A percentile compares a stretch with the other conserved stretches of the same genome.
Conservation (phyloP, 1,139 yeast species). For the Pichia sp. region DNA sequence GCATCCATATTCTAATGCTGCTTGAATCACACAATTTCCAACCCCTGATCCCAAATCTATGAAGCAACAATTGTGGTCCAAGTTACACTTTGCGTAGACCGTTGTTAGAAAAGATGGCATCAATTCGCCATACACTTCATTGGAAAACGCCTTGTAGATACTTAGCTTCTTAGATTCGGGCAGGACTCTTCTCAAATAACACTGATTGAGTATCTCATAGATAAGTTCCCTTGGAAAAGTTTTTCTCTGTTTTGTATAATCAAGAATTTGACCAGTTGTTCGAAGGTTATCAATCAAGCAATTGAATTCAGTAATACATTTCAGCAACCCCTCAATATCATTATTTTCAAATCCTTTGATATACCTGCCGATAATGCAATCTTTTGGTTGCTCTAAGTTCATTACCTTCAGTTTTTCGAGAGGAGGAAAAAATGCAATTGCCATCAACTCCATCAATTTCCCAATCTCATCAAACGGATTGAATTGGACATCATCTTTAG, state of each 20-base stretch:
- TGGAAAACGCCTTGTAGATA: constrained; percentile 80
- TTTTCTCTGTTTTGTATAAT: constrained; percentile 36
- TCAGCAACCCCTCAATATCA: constrained; percentile 34
- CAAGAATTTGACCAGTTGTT: constrained; percentile 23
- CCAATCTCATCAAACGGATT: constrained; percentile 75
- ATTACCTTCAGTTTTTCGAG: constrained; percentile 38
- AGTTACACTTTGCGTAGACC: constrained; percentile 59
- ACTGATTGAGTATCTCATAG: constrained; percentile 66
- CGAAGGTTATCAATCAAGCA: constrained; percentile 35
- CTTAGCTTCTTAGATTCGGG: constrained; percentile 64
- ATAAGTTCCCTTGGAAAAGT: constrained; percentile 53
- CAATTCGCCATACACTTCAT: constrained; percentile 87
- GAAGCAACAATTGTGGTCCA: constrained; percentile 53
- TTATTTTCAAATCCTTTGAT: constrained; percentile 39
- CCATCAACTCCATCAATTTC: constrained; percentile 46
- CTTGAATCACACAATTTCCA: constrained; percentile 87
- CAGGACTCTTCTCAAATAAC: constrained; percentile 73
- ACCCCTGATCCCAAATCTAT: constrained; percentile 90
- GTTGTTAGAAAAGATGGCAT: constrained; percentile 72
- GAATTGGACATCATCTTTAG: constrained; percentile 49
- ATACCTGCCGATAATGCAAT: constrained; percentile 44
- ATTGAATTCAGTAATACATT: constrained; percentile 41
- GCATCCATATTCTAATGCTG: constrained; percentile 83
- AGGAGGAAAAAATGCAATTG: constrained; percentile 42
- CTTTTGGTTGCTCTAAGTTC: constrained; percentile 36